Conservation (phyloP, 352 stramenopile genomes). For the Pythium sukuiense region DNA sequence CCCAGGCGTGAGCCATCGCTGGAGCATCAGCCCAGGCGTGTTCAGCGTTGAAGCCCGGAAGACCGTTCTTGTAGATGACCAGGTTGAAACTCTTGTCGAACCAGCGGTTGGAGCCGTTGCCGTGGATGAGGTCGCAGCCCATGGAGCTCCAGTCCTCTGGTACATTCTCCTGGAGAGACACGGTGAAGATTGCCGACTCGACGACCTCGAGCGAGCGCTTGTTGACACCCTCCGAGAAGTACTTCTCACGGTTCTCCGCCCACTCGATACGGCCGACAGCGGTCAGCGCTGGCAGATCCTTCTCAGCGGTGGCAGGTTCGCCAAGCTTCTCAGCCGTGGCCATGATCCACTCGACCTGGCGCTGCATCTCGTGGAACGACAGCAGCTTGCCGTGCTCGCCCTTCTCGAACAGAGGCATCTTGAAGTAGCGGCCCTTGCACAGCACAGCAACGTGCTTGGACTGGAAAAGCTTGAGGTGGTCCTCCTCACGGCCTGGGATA, state of each 20-base stretch:
- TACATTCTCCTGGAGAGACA: conserved; percentile 68
- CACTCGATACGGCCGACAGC: conserved; percentile 82
- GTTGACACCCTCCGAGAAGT: conserved; percentile 87
- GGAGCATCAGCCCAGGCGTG: conserved; percentile 92
- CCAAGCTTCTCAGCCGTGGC: conserved; percentile 41
- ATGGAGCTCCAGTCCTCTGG: conserved; percentile 64
- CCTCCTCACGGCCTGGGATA: conserved; percentile 84
- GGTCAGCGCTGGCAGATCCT: conserved; percentile 80
- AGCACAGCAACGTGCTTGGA: conserved; percentile 89
- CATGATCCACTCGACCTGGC: conserved; percentile 76
- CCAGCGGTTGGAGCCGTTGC: conserved; percentile 92
- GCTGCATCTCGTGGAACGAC: conserved; percentile 75
- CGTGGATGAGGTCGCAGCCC: conserved; percentile 81
- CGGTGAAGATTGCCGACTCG: conserved; percentile 78
- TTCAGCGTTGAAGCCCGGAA: conserved; percentile 93
- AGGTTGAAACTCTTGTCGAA: conserved; percentile 98
- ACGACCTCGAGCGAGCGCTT: conserved; percentile 79
- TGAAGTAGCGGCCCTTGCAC: conserved; percentile 86
- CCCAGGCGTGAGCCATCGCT: conserved; percentile 84
- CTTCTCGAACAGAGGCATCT: conserved; percentile 85
- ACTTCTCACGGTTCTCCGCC: conserved; percentile 87
- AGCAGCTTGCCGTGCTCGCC: conserved; percentile 72
- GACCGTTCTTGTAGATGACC: conserved; percentile 94
- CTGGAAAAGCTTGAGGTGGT: conserved; percentile 73
- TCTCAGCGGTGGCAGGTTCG: conserved; percentile 35